phyloP scores from a whole-genome alignment of 202 grass and related monocot genomes.

The Setaria italica region DNA sequence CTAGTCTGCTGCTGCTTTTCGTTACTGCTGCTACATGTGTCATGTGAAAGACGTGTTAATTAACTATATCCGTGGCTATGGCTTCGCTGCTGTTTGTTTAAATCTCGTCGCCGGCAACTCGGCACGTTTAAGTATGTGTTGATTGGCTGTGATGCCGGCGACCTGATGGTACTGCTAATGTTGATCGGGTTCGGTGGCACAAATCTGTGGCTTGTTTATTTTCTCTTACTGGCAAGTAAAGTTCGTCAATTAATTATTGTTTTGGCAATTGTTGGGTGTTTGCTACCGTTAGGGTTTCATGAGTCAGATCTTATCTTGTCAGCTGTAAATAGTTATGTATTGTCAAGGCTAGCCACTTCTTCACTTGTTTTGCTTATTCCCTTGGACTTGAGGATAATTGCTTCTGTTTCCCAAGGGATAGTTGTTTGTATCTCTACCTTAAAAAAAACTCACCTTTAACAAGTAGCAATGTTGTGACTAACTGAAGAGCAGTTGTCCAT shows the following conservation, averaged over 20 bases:
- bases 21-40: slow-evolving; percentile 44
- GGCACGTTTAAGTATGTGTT: slow-evolving; percentile 39
- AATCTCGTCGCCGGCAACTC: background rate
- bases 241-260: background rate
- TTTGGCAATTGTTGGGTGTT: background rate
- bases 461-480: background rate
- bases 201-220: background rate
- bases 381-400: background rate
- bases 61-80: slow-evolving; percentile 27
- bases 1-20: slow-evolving; percentile 16
- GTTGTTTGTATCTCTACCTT: background rate
- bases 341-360: background rate
- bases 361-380: background rate
- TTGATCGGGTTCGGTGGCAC: slow-evolving; percentile 2
- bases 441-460: background rate
- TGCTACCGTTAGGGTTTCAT: background rate
- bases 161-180: slow-evolving; percentile 37
- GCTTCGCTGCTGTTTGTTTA: slow-evolving; percentile 17
- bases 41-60: slow-evolving; percentile 44
- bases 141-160: slow-evolving; percentile 32
- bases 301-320: background rate
- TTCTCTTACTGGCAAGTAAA: slow-evolving; percentile 4
- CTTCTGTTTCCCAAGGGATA: background rate
- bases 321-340: background rate
- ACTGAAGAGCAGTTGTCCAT: background rate